Conservation (phyloP, 2,329 filamentous ascomycete genomes). For the Bipolaris oryzae region DNA sequence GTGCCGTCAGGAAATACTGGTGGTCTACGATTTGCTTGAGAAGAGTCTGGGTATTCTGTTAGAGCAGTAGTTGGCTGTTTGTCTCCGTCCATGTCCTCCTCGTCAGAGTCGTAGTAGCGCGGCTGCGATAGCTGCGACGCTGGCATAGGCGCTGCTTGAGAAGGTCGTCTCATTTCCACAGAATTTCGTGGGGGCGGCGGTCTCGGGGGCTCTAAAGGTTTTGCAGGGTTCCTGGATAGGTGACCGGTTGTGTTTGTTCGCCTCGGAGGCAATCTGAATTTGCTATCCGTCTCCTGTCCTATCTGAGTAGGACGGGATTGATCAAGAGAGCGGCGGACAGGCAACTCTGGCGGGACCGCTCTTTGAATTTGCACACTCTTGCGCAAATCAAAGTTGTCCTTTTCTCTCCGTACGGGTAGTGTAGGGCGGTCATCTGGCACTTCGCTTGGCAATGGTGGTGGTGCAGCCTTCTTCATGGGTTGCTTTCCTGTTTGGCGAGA, state of each 20-base stretch:
- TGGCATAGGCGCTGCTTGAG: conserved; percentile 19
- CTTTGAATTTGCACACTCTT: conserved; percentile 44
- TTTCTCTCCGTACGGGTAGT: conserved; percentile 53
- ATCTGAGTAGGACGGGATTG: conserved; percentile 35
- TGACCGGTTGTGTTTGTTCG: conserved; percentile 39
- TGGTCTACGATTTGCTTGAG: conserved; percentile 81
- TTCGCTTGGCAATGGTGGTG: conserved; percentile 31
- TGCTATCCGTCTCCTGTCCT: conserved; percentile 34
- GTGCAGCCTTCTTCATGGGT: conserved; percentile 24
- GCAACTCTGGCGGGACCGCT: conserved; percentile 39
- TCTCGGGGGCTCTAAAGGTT: conserved; percentile 40
- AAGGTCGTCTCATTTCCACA: conserved; percentile 40
- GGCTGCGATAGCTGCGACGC: conserved; percentile 30
- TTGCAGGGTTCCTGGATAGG: conserved; percentile 13
- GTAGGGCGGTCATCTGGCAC: conserved; percentile 55
- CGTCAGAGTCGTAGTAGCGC: conserved; percentile 57
- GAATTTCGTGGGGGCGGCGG: conserved; percentile 45
- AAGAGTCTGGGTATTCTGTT: conserved; percentile 80
- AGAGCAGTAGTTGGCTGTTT: conserved; percentile 60
- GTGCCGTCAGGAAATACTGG: conserved; percentile 74
- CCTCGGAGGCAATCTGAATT: conserved; percentile 44
- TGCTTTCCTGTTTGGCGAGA: conserved; percentile 25
- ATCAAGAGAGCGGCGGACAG: conserved; percentile 46
- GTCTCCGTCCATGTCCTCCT: conserved; percentile 48
- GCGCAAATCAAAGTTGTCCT: conserved; percentile 42